Base-by-base conservation (phyloP, 495 filamentous ascomycete genomes). In the Trichoderma virens region DNA sequence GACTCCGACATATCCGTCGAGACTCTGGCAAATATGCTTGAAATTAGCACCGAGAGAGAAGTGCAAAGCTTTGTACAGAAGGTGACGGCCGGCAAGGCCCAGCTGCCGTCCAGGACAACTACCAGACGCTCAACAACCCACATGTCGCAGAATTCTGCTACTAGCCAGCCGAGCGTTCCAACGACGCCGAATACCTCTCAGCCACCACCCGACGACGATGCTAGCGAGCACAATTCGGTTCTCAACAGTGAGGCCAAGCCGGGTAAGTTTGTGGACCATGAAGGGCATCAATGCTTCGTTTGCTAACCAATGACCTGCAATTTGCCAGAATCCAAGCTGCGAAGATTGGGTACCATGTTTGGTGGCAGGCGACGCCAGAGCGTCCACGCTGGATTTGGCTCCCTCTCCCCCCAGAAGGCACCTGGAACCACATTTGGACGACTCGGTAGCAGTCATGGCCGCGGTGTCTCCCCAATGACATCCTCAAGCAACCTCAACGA, bases 21-120 rank as follows among this genome's bases (percentile, higher is more conserved):
- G 64, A 93, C 90, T 62, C 70, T 99, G 66, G 93, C 92, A 65
- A 82, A 85, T 18, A 81, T 99, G 67, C 82, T 99, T 35, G 95
- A 96, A 66, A 84, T 98, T 20, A 87, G 90, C 74, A 96, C 92
- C 1, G 83, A 84, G 41, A 88, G 90, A 71, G 95, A 99, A 74
- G 96, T 98, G 63, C 91, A 90, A 72, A 89, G 86, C 30, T 98
- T 94, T 74, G 86, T 86, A 5, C 70, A 77, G 38, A 78, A 79
- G 60, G 78, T 70, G 16, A 79, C 75, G 1, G 67, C 72, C 20
- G 83, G 83, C 65, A 79, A 83, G 69, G 75, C 80, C 67, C 79
- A 74, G 70, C 65, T 75, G 61, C 79, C 79, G 67, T 73, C 75
- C 67, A 77, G 70, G 70, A 71, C 73, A 60, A 72, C 70, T 63